Evolutionary conservation across 2,329 filamentous ascomycete genomes (phyloP).

Genomic region (Sporothrix pseudoabietina): DNA sequence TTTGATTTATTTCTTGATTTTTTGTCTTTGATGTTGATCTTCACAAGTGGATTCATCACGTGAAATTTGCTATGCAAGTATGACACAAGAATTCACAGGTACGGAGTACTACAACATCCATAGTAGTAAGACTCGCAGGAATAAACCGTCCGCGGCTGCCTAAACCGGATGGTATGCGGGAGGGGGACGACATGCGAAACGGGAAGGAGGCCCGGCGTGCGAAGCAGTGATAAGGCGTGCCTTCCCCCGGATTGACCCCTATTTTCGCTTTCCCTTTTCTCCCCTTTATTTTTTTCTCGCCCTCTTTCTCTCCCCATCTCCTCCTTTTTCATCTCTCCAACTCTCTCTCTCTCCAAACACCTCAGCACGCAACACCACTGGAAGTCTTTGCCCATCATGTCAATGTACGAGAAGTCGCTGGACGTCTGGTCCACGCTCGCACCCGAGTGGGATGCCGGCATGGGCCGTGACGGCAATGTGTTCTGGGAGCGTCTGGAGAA

Average conservation of each 20-base stretch:
- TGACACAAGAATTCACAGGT: not conserved
- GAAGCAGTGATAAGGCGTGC: not conserved
- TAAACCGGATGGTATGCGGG: not conserved
- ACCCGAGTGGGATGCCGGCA: constrained; percentile 46
- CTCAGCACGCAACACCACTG: not conserved
- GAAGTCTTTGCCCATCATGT: constrained; percentile 26
- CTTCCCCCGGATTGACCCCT: not conserved
- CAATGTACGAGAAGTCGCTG: constrained; percentile 35
- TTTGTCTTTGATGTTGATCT: not conserved
- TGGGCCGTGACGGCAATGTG: constrained; percentile 48
- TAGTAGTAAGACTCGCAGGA: not conserved
- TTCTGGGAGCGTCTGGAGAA: constrained; percentile 50
- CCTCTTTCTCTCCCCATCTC: not conserved
- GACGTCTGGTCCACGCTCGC: constrained; percentile 48
- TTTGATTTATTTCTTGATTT: not conserved
- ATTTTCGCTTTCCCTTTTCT: not conserved
- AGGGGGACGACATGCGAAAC: not conserved
- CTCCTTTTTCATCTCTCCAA: not conserved
- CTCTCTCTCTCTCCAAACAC: not conserved
- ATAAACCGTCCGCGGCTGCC: not conserved
- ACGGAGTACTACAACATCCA: not conserved
- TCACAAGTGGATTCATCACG: not conserved
- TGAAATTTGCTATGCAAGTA: not conserved
- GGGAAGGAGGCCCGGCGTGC: not conserved
- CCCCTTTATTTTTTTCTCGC: not conserved